phyloP scores from a whole-genome alignment of 177 flowering plant genomes.

The Telopea speciosissima region DNA sequence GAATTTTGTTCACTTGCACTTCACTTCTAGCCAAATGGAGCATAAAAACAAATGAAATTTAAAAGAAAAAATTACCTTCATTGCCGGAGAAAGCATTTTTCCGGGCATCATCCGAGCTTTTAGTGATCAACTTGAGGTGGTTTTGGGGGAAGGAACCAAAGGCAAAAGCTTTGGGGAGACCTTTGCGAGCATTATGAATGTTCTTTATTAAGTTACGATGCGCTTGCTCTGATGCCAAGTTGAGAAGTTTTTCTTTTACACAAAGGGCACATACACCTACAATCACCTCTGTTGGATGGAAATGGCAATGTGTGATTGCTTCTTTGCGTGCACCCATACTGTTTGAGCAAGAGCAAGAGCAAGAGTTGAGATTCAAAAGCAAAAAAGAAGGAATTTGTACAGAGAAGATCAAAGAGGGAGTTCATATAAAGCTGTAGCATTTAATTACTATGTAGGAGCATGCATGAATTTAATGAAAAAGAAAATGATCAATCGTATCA shows the following conservation, averaged over 20 bases:
- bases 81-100: neutral
- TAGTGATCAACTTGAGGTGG: neutral
- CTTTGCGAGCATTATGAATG: neutral
- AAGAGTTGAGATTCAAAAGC: too few species aligned
- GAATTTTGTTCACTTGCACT: too few species aligned
- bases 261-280: neutral
- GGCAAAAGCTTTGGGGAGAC: neutral
- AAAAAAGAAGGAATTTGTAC: too few species aligned
- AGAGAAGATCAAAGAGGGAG: too few species aligned
- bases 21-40: too few species aligned
- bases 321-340: neutral
- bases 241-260: neutral
- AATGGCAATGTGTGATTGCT: neutral
- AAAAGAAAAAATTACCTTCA: too few species aligned
- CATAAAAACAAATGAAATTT: too few species aligned
- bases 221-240: neutral
- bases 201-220: neutral
- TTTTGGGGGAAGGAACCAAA: neutral
- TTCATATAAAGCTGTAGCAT: too few species aligned
- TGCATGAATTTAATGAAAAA: too few species aligned
- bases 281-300: neutral
- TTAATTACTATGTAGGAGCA: too few species aligned
- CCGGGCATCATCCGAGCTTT: neutral
- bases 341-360: neutral
- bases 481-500: too few species aligned